Evolutionary conservation across 192 early-diverging fungal species (phyloP), one percentile per base, ranked within the genome.

Genomic region (Gigaspora rosea): DNA sequence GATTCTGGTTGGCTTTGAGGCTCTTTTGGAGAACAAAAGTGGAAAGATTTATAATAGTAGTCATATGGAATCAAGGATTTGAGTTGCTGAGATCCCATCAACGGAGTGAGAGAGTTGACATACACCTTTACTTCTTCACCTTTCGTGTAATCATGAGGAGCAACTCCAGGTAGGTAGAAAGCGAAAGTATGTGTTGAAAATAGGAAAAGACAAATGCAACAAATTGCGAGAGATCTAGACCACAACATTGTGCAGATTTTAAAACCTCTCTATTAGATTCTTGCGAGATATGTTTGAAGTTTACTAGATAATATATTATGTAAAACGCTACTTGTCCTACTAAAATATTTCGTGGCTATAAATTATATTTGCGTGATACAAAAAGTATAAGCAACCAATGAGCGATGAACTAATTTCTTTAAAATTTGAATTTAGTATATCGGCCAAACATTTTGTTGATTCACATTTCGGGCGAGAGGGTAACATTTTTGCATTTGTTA

Each of bases 151-250:
- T 98, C 94, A 56, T 89, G 85, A 41, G 96, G 96, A 1, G 95
- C 94, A 36, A 98, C 93, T 47, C 96, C 96, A 11, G 96, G 96
- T 11, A 98, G 86, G 80, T 98, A 98, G 84, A 97, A 98, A 7
- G 91, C 93, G 27, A 78, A 59, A 12, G 73, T 66, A 12, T 57
- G 66, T 57, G 20, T 22, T 41, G 51, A 56, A 8, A 64, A 35
- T 1, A 71, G 18, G 36, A 79, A 22, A 32, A 79, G 35, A 61
- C 65, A 32, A 59, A 78, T 59, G 41, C 64, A 47, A 59, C 2
- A 15, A 59, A 73, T 35, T 41, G 58, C 12, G 41, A 71, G 22
- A 52, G 47, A 54, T 15, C 22, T 46, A 33, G 33, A 54, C 47
- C 20, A 49, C 8, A 35, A 33, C 64, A 66, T 66, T 46, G 33